phyloP scores from a whole-genome alignment of 345 rosid species.

The Eucalyptus brandiana region DNA sequence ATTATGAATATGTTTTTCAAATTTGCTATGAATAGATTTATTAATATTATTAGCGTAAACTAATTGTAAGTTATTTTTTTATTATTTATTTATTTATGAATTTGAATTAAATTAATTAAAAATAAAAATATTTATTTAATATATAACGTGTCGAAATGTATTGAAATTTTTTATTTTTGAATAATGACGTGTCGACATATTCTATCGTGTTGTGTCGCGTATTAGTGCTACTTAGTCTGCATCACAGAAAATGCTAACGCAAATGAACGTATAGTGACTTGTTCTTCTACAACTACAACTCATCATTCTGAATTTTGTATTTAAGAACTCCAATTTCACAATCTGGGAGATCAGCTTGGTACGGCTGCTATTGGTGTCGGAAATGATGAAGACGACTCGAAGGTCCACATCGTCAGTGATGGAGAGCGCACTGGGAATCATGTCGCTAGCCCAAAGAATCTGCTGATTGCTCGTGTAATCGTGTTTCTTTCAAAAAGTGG shows the following conservation, averaged over 20 bases:
- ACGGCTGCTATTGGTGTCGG: slow-evolving; percentile 19
- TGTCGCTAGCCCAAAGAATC: not conserved
- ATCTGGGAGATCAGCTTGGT: slow-evolving; percentile 60
- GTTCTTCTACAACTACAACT: not conserved
- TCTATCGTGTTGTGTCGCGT: too few relatives aligned
- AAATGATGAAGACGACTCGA: slow-evolving; percentile 49
- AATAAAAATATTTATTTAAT: too few relatives aligned
- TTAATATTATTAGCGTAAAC: too few relatives aligned
- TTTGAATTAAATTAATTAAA: too few relatives aligned
- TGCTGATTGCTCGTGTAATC: not conserved
- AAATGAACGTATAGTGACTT: not conserved
- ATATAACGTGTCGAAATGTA: too few relatives aligned
- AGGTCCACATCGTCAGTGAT: slow-evolving; percentile 45
- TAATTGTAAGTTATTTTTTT: too few relatives aligned
- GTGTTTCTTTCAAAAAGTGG: not conserved
- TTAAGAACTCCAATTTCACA: slow-evolving; percentile 30
- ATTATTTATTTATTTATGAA: too few relatives aligned
- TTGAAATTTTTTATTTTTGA: too few relatives aligned
- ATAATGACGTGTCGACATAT: too few relatives aligned
- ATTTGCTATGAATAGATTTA: too few relatives aligned
- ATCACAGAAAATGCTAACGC: not conserved
- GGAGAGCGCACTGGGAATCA: slow-evolving; percentile 29
- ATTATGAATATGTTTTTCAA: too few relatives aligned
- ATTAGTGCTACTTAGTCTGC: too few relatives aligned
- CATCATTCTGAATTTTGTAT: not conserved